A percentile compares a stretch with the other conserved stretches of the same genome.
phyloP scores from a whole-genome alignment of 306 rosid species.

The Quercus parvula region DNA sequence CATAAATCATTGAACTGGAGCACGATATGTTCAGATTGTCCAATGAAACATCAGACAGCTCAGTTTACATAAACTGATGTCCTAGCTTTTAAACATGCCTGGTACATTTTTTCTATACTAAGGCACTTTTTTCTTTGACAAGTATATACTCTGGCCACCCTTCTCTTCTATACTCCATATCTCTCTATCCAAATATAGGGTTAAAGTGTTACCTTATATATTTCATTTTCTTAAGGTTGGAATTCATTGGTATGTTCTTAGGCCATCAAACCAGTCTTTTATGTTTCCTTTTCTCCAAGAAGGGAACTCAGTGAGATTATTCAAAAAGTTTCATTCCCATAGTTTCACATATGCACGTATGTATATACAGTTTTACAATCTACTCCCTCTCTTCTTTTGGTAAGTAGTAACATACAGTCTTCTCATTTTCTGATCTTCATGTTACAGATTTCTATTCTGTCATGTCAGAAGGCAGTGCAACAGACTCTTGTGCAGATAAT shows the following conservation, averaged over 20 bases:
- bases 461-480: conserved; percentile 90
- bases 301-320: neutral
- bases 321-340: neutral
- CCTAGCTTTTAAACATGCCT: no score
- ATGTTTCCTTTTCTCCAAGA: neutral
- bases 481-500: conserved; percentile 85
- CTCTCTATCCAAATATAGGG: no score
- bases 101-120: no score
- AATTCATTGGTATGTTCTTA: neutral
- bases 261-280: neutral
- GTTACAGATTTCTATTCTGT: conserved; percentile 91
- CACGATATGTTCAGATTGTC: neutral
- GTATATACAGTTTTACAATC: neutral
- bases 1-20: neutral
- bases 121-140: no score
- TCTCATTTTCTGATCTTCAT: conserved; percentile 27
- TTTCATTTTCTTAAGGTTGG: neutral
- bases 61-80: no score
- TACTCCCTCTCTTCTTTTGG: neutral
- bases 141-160: no score
- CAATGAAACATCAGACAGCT: no score
- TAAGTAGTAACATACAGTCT: neutral
- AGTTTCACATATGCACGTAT: neutral
- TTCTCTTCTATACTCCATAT: no score
- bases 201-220: neutral